Conservation (phyloP, 139 green algal species). For the Tetraselmis striata region DNA sequence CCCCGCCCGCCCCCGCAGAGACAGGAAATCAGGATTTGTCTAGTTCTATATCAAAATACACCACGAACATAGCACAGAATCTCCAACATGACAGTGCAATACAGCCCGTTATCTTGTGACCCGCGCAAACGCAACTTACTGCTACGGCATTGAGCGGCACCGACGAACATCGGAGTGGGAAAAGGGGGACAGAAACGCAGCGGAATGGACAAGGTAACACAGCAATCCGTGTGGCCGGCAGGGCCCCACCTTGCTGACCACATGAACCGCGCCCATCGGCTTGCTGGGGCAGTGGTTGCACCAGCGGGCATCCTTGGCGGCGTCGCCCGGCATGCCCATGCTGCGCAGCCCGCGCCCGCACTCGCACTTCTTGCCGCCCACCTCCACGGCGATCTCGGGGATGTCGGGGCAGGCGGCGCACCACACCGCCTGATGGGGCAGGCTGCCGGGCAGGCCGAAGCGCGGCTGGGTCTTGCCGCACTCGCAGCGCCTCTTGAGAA, state of each 20-base stretch:
- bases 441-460: background rate
- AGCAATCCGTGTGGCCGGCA: too few species aligned
- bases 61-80: too few species aligned
- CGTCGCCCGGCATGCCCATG: background rate
- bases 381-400: background rate
- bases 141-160: too few species aligned
- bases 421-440: background rate
- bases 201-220: too few species aligned
- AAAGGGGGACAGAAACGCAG: too few species aligned
- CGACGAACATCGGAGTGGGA: too few species aligned
- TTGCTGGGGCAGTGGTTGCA: constrained; percentile 5
- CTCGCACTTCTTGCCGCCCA: background rate
- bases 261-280: background rate
- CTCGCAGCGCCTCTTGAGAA: background rate
- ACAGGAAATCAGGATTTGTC: too few species aligned
- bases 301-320: background rate
- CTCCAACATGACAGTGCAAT: too few species aligned
- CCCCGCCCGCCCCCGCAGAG: too few species aligned
- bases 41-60: too few species aligned
- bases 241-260: background rate
- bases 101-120: too few species aligned
- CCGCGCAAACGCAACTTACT: too few species aligned
- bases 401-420: background rate
- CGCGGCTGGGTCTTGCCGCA: background rate
- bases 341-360: background rate